These are phyloP conservation scores for Cicer bijugum DNA, from an alignment of 306 rosid genomes.

Conservation along the genomic window DNA sequence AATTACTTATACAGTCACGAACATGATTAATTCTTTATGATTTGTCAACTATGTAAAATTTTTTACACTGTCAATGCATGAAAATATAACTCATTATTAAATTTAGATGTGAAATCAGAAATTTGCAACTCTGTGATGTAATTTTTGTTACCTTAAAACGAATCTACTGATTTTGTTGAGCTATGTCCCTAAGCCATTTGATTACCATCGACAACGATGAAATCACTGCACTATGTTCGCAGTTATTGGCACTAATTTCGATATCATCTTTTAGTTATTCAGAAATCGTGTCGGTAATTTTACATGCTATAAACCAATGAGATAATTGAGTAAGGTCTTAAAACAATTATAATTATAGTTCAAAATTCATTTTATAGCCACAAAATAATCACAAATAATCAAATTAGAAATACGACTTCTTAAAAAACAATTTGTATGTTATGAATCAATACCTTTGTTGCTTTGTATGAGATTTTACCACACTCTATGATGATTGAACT, in stretches of 20 bases:
- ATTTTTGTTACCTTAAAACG: slow-evolving; percentile 77
- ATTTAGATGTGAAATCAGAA: slow-evolving; percentile 6
- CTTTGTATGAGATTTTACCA: slow-evolving; percentile 86
- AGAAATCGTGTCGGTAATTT: slow-evolving; percentile 42
- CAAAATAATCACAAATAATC: slow-evolving; percentile 14
- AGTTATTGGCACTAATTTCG: slow-evolving; percentile 61
- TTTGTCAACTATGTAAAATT: no score
- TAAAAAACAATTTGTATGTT: neutral
- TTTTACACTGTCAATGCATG: no score
- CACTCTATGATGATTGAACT: slow-evolving; percentile 70
- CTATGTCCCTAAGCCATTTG: slow-evolving; percentile 86
- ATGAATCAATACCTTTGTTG: slow-evolving; percentile 60
- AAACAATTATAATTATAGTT: neutral
- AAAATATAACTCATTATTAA: neutral
- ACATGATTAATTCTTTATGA: no score
- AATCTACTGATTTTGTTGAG: slow-evolving; percentile 62
- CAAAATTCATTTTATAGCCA: neutral
- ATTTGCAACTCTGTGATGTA: slow-evolving; percentile 18
- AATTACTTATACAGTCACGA: no score
- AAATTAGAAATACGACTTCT: neutral
- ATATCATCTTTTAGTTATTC: slow-evolving; percentile 68
- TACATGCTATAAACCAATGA: slow-evolving; percentile 45
- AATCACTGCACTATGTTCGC: slow-evolving; percentile 78
- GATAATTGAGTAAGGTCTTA: slow-evolving; percentile 21
- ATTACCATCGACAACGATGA: slow-evolving; percentile 75